These are phyloP conservation scores for Hypoxylon lienhwacheense DNA, from an alignment of 495 filamentous ascomycete genomes.

Conservation along the genomic window DNA sequence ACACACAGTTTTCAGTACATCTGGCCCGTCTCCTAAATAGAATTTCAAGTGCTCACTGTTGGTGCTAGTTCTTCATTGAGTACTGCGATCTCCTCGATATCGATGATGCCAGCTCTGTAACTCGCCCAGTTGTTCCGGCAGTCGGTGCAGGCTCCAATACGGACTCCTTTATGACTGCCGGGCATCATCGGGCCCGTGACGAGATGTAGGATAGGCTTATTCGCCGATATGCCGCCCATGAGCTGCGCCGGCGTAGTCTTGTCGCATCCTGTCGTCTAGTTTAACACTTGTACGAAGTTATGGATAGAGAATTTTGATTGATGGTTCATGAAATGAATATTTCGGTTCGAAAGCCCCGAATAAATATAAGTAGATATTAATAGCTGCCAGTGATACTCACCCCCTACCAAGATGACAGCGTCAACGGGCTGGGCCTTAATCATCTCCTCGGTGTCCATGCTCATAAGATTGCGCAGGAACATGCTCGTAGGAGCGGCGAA, in stretches of 20 bases:
- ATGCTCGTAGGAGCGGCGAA: constrained; percentile 69
- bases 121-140: constrained; percentile 69
- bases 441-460: constrained; percentile 76
- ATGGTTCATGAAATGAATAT: too few relatives aligned
- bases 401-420: constrained; percentile 65
- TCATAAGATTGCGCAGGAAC: constrained; percentile 69
- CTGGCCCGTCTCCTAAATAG: not conserved
- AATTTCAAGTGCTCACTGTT: constrained; percentile 48
- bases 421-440: constrained; percentile 65
- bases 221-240: constrained; percentile 70
- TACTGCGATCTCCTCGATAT: constrained; percentile 65
- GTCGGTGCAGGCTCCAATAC: constrained; percentile 69
- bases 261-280: constrained; percentile 55
- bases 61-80: constrained; percentile 71
- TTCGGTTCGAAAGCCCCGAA: not conserved
- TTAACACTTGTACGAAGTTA: not conserved
- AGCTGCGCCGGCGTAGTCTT: constrained; percentile 70
- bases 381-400: constrained; percentile 38
- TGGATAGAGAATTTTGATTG: too few relatives aligned
- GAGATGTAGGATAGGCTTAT: constrained; percentile 65
- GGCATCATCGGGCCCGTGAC: constrained; percentile 71
- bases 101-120: constrained; percentile 60
- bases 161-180: constrained; percentile 58
- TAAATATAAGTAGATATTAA: not conserved
- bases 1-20: constrained; percentile 4